Base-by-base conservation (phyloP, 148 eudicot genomes). In the Fagopyrum tataricum region DNA sequence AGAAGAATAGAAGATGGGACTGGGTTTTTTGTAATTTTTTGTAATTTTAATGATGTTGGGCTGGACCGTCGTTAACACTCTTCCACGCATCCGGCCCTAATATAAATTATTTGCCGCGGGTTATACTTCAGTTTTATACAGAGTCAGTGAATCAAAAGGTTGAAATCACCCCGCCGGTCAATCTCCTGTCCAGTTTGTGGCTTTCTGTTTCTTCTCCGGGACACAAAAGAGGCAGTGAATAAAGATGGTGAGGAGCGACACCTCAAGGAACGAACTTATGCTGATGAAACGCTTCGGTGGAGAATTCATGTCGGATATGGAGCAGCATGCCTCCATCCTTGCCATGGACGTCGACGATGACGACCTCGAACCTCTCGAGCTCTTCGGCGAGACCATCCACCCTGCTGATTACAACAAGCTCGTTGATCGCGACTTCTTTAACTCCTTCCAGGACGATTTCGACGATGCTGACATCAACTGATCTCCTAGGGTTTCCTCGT, bases 401-500 rank as follows among this genome's bases (percentile, higher is more conserved):
- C 46, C 82, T 48, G 69, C 72, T n/a, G 90, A 86, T 31, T 79
- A 67, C 73, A 80, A 76, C 80, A 85, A 83, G 67, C 87, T 91
- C 59, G 81, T 88, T 14, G 91, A 91, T 67, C 72, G 90, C 71
- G 90, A 91, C 58, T 91, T 91, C 90, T 91, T 82, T 89, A 89
- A 89, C 77, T 74, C 84, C 61, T 89, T 91, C 73, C 73, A 87
- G 7, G 97, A 91, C 70, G 94, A 91, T 73, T 91, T 91, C 78
- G 90, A 91, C 59, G 94, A 91, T 44, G 40, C 85, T 31, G 97
- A 91, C 72, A 85, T 91, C 87, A 87, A 88, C 71, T 91, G 72
- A 83, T 59, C 52, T 13, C 72, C 39, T 69, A 9, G 48, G 48
- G 48, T 70, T 46, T 70, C 51, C 52, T 20, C 43, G 18, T 7